phyloP scores from a whole-genome alignment of 805 yeast genomes.

The Candida montana region DNA sequence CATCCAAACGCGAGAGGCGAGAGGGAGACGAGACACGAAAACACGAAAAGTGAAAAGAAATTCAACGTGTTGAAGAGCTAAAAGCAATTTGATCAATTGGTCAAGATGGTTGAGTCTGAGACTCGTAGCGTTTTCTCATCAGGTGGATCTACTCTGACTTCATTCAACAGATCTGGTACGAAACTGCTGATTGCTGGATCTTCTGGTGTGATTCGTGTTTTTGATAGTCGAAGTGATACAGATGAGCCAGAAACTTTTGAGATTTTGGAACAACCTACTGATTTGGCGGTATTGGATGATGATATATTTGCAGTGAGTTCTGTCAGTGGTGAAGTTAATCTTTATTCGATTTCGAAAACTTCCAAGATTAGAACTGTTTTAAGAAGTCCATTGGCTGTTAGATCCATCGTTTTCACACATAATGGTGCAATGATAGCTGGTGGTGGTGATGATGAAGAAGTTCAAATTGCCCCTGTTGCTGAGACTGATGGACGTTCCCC shows the following conservation, averaged over 20 bases:
- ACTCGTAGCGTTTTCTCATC: conserved; percentile 19
- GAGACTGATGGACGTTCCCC: conserved; percentile 18
- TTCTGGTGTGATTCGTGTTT: conserved; percentile 20
- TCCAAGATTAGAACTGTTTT: conserved; percentile 12
- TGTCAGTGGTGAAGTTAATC: conserved; percentile 20
- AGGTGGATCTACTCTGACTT: conserved; percentile 19
- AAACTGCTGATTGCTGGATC: conserved; percentile 22
- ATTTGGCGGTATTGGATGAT: conserved; percentile 12
- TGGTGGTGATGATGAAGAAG: conserved; percentile 64
- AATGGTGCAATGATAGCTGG: conserved; percentile 52
- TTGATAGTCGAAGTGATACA: conserved; percentile 15
- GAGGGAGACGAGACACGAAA: neutral
- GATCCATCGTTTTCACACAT: conserved; percentile 55
- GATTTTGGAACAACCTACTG: conserved; percentile 20
- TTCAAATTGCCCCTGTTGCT: conserved; percentile 41
- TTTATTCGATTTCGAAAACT: conserved; percentile 17
- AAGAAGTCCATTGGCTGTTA: conserved; percentile 30
- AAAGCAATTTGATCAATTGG: neutral
- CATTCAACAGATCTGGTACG: conserved; percentile 16
- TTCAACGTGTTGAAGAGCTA: too few relatives aligned
- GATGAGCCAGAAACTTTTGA: conserved; percentile 24
- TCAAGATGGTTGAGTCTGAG: conserved; percentile 13
- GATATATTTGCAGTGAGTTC: conserved; percentile 21
- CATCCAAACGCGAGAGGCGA: too few relatives aligned
- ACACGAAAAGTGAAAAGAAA: neutral